Evolutionary conservation across 2,329 filamentous ascomycete genomes (phyloP), one percentile per base, ranked within the genome.

Genomic region (Raffaelea deltoideospora): DNA sequence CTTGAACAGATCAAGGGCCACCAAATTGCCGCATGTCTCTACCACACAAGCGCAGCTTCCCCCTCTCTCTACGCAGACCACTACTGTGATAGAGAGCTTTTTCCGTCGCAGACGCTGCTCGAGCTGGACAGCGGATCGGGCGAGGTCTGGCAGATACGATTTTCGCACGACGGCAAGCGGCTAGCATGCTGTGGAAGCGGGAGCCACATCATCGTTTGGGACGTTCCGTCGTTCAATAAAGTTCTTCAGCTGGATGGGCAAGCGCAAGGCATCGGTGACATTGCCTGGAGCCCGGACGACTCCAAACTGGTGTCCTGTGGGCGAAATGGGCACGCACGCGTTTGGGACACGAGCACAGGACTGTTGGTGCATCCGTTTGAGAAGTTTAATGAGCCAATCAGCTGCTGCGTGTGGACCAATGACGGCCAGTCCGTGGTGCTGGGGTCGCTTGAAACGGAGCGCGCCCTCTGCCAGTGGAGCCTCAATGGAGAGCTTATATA

Each of bases 201-300:
- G 43, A 73, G 72, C 21, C 66, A 69, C 8, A 79, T 93, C 33
- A 67, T 84, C 37, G 81, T 98, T 39, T 96, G 90, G 61, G 79
- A 92, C 38, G 79, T 83, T 1, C 63, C 63, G 3, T 71, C 70
- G 1, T 93, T 87, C 51, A 60, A 69, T 14, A 60, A 81, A 8
- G 49, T 81, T 4, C 68, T 76, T 38, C 65, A 57, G 32, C 60
- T 93, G 10, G 61, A 62, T 5, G 75, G 78, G 4, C 83, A 92
- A 47, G 65, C 72, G 2, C 61, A 61, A 3, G 79, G 82, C 1
- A 78, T 95, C 11, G 78, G 81, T 17, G 85, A 87, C 49, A 60
- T 93, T 4, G 69, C 83, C 2, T 98, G 90, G 84, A 95, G 87
- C 52, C 90, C 87, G 5, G 85, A 98, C 54, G 84, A 93, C 57